Evolutionary conservation across 139 green algal genomes (phyloP).

Genomic region (Spirogloea muscicola): DNA sequence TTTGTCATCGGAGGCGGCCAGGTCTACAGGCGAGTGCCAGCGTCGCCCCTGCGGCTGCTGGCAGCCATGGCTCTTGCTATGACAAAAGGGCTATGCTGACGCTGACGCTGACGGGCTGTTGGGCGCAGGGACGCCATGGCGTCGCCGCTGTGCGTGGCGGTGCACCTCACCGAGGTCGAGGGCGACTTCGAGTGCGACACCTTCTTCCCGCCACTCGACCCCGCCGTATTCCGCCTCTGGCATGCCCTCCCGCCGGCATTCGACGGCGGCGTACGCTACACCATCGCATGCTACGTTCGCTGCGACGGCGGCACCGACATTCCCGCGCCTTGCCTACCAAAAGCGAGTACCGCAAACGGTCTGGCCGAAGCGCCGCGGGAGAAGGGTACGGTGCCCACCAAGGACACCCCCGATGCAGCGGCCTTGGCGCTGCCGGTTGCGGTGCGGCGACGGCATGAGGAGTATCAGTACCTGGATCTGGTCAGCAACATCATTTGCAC

Average conservation of each 20-base stretch:
- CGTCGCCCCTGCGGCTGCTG: not conserved
- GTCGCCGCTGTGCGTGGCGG: constrained; percentile 65
- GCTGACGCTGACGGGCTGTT: not conserved
- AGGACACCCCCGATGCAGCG: not conserved
- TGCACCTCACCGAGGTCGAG: constrained; percentile 83
- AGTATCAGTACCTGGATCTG: constrained; percentile 94
- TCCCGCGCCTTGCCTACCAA: not conserved
- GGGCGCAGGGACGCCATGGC: constrained; percentile 62
- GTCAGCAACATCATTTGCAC: constrained; percentile 78
- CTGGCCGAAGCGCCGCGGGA: not conserved
- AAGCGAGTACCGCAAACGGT: not conserved
- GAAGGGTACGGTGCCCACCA: not conserved
- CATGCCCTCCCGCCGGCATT: constrained; percentile 46
- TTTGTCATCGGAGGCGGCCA: constrained; percentile 97
- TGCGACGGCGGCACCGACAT: not conserved
- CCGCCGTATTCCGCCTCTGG: constrained; percentile 70
- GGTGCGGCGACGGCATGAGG: constrained; percentile 69
- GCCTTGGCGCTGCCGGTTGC: not conserved
- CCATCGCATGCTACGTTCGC: constrained; percentile 33
- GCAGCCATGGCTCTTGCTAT: not conserved
- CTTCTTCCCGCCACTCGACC: constrained; percentile 73
- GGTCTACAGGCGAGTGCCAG: constrained; percentile 53
- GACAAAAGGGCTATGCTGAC: not conserved
- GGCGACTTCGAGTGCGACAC: constrained; percentile 78
- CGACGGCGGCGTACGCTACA: constrained; percentile 59